These are phyloP conservation scores for Penicillium malachiteum DNA, from an alignment of 495 filamentous ascomycete genomes.

Conservation along the genomic window DNA sequence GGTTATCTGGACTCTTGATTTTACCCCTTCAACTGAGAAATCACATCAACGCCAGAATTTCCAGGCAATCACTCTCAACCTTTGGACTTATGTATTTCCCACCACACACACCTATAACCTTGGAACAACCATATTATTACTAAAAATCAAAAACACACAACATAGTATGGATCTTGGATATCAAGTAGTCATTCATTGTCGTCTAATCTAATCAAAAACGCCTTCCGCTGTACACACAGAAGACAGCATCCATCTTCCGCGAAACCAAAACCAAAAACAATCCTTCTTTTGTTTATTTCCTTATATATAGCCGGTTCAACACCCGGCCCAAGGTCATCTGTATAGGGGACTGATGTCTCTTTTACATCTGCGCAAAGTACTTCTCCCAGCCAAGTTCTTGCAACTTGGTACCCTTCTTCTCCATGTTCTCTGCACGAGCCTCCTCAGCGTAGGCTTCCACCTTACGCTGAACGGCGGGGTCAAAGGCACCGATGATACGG, in stretches of 20 bases:
- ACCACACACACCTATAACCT: too few relatives aligned
- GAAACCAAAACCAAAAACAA: not conserved
- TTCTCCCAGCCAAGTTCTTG: slow-evolving; percentile 64
- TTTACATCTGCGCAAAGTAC: slow-evolving; percentile 64
- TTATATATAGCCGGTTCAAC: not conserved
- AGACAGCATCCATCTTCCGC: slow-evolving; percentile 4
- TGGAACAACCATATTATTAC: too few relatives aligned
- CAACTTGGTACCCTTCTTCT: slow-evolving; percentile 47
- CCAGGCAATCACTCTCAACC: too few relatives aligned
- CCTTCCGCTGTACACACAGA: slow-evolving; percentile 15
- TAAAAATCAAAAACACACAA: too few relatives aligned
- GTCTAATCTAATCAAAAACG: slow-evolving; percentile 20
- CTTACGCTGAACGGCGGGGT: slow-evolving; percentile 56
- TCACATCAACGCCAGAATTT: too few relatives aligned
- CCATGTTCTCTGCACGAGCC: slow-evolving; percentile 64
- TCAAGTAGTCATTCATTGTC: slow-evolving; percentile 23
- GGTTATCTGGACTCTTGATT: too few relatives aligned
- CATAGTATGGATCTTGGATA: not conserved
- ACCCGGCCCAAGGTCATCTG: not conserved
- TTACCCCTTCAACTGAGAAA: too few relatives aligned
- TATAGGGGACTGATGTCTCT: not conserved
- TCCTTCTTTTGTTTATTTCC: slow-evolving; percentile 1
- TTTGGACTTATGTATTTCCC: too few relatives aligned
- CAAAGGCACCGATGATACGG: slow-evolving; percentile 72
- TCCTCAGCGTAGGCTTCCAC: slow-evolving; percentile 69